Base-by-base conservation (phyloP, 2,329 filamentous ascomycete genomes). In the Aspergillus niger region DNA sequence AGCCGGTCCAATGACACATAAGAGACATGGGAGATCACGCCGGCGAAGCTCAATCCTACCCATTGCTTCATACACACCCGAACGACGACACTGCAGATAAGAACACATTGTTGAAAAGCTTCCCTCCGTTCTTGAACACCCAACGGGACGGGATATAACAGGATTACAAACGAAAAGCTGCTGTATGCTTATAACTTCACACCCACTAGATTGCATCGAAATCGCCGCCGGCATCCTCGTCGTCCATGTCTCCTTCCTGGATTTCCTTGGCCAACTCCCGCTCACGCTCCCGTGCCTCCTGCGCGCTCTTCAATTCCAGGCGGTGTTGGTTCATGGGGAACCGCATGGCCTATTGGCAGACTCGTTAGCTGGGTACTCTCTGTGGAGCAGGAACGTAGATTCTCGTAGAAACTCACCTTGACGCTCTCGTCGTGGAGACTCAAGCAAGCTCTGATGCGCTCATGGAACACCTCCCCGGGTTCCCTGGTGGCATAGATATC, bases 241-340 rank as follows among this genome's bases (percentile, higher is more conserved):
- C 95, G 70, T 98, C 95, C 77, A 97, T 85, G 73, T 99, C 95
- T 20, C 94, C 95, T 68, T 98, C 95, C 79, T 97, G 92, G 74
- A 99, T 98, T 83, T 99, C 95, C 84, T 98, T 98, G 65, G 93
- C 95, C 83, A 99, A 87, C 80, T 99, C 95, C 17, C 95, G 86
- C 82, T 99, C 95, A 20, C 95, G 86, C 77, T 99, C 95, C 54
- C 95, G 86, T n/a, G 95, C 95, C 79, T 99, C 96, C 78, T 98
- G 94, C 0, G 95, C 95, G 71, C 96, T 98, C 86, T 97, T 98
- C 58, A 99, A 85, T 79, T 99, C 95, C 58, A 98, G 84, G 17
- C 95, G 88, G 79, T 99, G 95, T 79, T 98, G 95, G 82, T 99
- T 97, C 94, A 98, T 98, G 2, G 95, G 95, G 80, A 98, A 99